phyloP scores from a whole-genome alignment of 306 rosid species.

The Casuarina equisetifolia region DNA sequence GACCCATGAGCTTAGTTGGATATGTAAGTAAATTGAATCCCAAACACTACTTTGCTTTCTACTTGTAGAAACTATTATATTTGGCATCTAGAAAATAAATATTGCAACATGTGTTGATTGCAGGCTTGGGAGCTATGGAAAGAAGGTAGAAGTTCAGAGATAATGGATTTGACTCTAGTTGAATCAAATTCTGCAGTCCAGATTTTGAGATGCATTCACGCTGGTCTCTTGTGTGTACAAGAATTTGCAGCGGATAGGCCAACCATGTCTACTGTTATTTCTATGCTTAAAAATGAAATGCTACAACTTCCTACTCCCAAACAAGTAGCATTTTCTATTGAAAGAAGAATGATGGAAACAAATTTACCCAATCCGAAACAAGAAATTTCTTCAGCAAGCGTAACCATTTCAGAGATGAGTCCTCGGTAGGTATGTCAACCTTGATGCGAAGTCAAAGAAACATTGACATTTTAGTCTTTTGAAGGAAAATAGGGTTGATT shows the following conservation, averaged over 20 bases:
- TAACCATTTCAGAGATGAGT: neutral
- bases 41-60: neutral
- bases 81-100: neutral
- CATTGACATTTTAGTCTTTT: no score
- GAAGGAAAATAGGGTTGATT: no score
- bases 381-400: neutral
- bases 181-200: neutral
- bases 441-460: no score
- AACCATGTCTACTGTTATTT: slow-evolving; percentile 14
- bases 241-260: slow-evolving; percentile 23
- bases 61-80: neutral
- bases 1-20: slow-evolving; percentile 16
- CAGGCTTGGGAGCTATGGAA: slow-evolving; percentile 21
- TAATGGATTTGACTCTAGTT: slow-evolving; percentile 4
- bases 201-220: slow-evolving; percentile 14
- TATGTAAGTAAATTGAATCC: slow-evolving; percentile 12
- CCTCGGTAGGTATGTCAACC: neutral
- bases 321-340: neutral
- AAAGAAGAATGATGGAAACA: neutral
- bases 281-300: slow-evolving; percentile 24
- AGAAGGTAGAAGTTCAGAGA: neutral
- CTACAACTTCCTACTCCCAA: slow-evolving; percentile 17
- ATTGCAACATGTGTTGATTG: neutral
- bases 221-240: slow-evolving; percentile 18
- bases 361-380: neutral